Conservation (phyloP, 768 basidiomycete genomes). For the Auriscalpium vulgare region DNA sequence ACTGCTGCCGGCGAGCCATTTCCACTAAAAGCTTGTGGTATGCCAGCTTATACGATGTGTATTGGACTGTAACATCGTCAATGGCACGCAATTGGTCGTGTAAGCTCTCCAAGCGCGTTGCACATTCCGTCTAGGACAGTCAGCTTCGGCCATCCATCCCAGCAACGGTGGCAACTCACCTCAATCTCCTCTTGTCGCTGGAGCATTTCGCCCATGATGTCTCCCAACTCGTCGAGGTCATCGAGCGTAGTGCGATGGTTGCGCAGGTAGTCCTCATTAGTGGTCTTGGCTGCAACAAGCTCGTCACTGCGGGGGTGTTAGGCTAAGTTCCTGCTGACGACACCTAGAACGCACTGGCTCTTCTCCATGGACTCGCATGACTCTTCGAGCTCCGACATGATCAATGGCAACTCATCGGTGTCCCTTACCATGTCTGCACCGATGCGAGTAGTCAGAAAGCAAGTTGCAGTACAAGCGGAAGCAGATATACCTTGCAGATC, state of each 20-base stretch:
- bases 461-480: no score
- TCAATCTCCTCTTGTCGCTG: conserved; percentile 60
- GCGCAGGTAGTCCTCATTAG: conserved; percentile 39
- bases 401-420: conserved; percentile 66
- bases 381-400: conserved; percentile 66
- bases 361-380: conserved; percentile 43
- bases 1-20: conserved; percentile 58
- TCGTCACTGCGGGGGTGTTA: conserved; percentile 35
- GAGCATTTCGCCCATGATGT: conserved; percentile 75
- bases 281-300: conserved; percentile 36
- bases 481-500: conserved; percentile 50
- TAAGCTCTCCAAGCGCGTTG: conserved; percentile 45
- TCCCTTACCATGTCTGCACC: conserved; percentile 70
- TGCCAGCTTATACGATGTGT: conserved; percentile 60
- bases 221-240: conserved; percentile 69
- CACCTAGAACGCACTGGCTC: conserved; percentile 40
- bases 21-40: conserved; percentile 71
- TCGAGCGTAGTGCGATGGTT: conserved; percentile 43
- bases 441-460: not conserved
- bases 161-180: conserved; percentile 28
- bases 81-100: conserved; percentile 56
- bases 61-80: conserved; percentile 57
- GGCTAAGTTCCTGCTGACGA: not conserved
- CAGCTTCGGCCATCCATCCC: not conserved
- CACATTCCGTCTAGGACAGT: conserved; percentile 38